Evolutionary conservation across 2,329 filamentous ascomycete species (phyloP).

Genomic region (Penicillium occitanis): DNA sequence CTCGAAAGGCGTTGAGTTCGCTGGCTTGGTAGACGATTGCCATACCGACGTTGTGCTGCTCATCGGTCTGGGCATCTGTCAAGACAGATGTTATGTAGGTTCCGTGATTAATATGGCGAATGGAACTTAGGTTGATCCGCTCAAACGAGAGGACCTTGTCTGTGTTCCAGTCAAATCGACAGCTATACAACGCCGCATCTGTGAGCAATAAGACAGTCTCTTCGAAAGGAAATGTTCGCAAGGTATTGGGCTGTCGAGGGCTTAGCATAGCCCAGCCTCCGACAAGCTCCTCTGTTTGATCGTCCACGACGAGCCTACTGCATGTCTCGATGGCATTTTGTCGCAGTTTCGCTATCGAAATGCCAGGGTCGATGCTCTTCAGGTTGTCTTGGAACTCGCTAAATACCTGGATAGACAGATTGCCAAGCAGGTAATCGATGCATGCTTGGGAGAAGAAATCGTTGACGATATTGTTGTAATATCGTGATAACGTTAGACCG

Average conservation of each 20-base stretch:
- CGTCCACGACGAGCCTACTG: slow-evolving; percentile 79
- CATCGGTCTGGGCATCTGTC: slow-evolving; percentile 72
- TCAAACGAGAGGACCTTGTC: slow-evolving; percentile 95
- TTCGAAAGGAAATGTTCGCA: slow-evolving; percentile 73
- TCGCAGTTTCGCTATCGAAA: slow-evolving; percentile 79
- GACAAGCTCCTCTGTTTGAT: slow-evolving; percentile 79
- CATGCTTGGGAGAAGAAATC: slow-evolving; percentile 96
- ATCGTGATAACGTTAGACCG: slow-evolving; percentile 74
- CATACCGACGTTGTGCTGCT: slow-evolving; percentile 78
- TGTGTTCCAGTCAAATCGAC: slow-evolving; percentile 89
- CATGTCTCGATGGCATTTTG: slow-evolving; percentile 88
- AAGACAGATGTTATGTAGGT: slow-evolving; percentile 90
- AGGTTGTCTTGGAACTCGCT: slow-evolving; percentile 93
- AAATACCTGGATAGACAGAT: slow-evolving; percentile 80
- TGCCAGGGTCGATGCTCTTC: slow-evolving; percentile 86
- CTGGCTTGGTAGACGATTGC: slow-evolving; percentile 74
- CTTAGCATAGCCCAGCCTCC: slow-evolving; percentile 87
- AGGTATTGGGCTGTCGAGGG: slow-evolving; percentile 68
- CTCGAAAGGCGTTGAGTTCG: slow-evolving; percentile 68
- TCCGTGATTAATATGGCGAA: slow-evolving; percentile 72
- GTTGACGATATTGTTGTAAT: slow-evolving; percentile 86
- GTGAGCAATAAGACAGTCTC: slow-evolving; percentile 87
- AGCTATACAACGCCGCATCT: slow-evolving; percentile 80
- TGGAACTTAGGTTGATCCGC: slow-evolving; percentile 71
- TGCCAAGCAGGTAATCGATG: slow-evolving; percentile 91